A percentile compares a stretch with the other conserved stretches of the same genome.
Conservation (phyloP, 495 filamentous ascomycete genomes). For the Neurospora sp. region DNA sequence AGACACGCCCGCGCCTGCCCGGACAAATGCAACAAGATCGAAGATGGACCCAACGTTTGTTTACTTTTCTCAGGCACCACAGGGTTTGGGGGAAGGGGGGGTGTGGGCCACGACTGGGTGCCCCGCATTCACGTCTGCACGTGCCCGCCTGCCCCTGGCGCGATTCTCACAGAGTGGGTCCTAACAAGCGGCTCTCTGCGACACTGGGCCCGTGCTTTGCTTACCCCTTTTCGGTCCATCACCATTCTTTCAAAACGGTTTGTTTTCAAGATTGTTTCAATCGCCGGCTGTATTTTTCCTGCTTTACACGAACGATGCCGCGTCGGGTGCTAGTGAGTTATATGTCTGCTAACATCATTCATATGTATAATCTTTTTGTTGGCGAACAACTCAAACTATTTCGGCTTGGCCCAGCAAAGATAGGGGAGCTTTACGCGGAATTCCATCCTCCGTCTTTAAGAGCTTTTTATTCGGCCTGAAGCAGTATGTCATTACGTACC, state of each 20-base stretch:
- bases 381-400: neutral
- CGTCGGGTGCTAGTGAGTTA: neutral
- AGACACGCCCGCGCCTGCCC: slow-evolving; percentile 7
- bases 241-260: neutral
- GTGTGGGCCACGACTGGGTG: neutral
- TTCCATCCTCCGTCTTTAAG: neutral
- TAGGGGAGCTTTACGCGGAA: neutral
- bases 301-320: neutral
- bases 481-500: neutral
- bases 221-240: neutral
- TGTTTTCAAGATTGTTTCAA: neutral
- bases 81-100: neutral
- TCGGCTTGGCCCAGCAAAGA: neutral
- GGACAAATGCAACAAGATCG: neutral
- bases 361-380: neutral
- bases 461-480: neutral
- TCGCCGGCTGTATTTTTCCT: neutral
- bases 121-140: slow-evolving; percentile 3
- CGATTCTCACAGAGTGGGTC: neutral
- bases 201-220: neutral
- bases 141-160: slow-evolving; percentile 1
- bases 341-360: neutral
- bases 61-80: slow-evolving; percentile 13
- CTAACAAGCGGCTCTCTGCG: neutral
- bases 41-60: slow-evolving; percentile 11